Base-by-base conservation (phyloP, 208 protist genomes). In the Wallacemonas sp. region DNA sequence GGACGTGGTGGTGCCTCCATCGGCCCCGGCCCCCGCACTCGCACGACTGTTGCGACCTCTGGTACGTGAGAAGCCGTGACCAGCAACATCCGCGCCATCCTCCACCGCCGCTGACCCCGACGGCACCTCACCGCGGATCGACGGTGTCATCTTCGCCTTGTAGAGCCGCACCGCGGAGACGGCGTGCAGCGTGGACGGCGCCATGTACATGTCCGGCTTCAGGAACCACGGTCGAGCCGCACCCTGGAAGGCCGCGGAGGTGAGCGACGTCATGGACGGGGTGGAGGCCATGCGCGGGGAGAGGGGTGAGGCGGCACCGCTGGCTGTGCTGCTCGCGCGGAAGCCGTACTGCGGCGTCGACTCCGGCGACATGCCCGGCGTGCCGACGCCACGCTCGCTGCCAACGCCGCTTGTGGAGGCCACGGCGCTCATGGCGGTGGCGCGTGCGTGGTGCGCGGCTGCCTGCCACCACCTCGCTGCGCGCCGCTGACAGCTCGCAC, bases 211-310 rank as follows among this genome's bases (percentile, higher is more conserved):
- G 24, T 86, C 65, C 23, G 83, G 78, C 23, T 80, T 72, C 34
- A 87, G 48, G 56, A 92, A 92, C 86, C 88, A 94, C 52, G 88
- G 83, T 56, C 77, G 23, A 17, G n/a, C 26, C 33, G 57, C 23
- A 26, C 36, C 48, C 36, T 36, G 57, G 26, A 44, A 66, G 27
- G 38, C 62, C 78, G 19, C 47, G 52, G 44, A 26, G 34, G 30
- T 69, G 55, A 74, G 48, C 49, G 38, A 60, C 17, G 24, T 68
- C 62, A 26, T 52, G 56, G 23, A 41, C 33, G 46, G 66, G 70
- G 19, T n/a, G 24, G 16, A 32, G 17, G 21, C 32, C 41, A 19
- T 12, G 44, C 26, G 73, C 74, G 36, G 68, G 5, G 47, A 32
- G n/a, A 14, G 8, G 24, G 47, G 47, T 17, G 47, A 30, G 47